Percentiles rank a stretch among this genome's conserved stretches.
Evolutionary conservation across 2,329 filamentous ascomycete species (phyloP).

Genomic region (Epichloe hybrida): DNA sequence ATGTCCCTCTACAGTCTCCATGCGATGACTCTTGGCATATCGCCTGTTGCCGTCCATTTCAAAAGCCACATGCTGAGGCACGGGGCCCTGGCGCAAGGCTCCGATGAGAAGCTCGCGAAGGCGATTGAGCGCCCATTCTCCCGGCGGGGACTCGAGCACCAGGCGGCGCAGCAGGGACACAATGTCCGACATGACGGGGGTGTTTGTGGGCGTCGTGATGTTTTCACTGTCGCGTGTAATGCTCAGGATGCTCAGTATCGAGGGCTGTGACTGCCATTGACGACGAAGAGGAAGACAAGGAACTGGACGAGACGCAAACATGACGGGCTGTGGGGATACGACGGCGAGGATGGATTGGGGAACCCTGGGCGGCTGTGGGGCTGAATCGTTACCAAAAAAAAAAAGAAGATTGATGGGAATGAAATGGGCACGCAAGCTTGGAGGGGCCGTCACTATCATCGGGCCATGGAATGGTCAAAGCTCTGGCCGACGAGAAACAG

Average conservation of each 20-base stretch:
- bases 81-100: constrained; percentile 75
- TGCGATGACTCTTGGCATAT: constrained; percentile 78
- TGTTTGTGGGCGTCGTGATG: background rate
- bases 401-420: too few species aligned
- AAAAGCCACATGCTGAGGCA: constrained; percentile 94
- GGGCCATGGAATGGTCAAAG: too few species aligned
- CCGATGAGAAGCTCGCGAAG: constrained; percentile 78
- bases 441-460: too few species aligned
- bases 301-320: background rate
- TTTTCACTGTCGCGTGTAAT: background rate
- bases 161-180: constrained; percentile 45
- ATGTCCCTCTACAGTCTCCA: constrained; percentile 94
- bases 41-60: constrained; percentile 98
- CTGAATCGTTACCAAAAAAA: too few species aligned
- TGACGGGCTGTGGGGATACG: background rate
- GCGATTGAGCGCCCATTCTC: constrained; percentile 74
- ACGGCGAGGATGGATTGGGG: background rate
- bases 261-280: background rate
- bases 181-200: constrained; percentile 35
- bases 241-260: background rate
- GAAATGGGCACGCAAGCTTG: too few species aligned
- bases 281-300: background rate
- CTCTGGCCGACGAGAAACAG: too few species aligned
- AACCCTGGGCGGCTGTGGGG: too few species aligned
- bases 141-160: constrained; percentile 76